phyloP scores from a whole-genome alignment of 306 rosid species.

The Lathyrus sativus region DNA sequence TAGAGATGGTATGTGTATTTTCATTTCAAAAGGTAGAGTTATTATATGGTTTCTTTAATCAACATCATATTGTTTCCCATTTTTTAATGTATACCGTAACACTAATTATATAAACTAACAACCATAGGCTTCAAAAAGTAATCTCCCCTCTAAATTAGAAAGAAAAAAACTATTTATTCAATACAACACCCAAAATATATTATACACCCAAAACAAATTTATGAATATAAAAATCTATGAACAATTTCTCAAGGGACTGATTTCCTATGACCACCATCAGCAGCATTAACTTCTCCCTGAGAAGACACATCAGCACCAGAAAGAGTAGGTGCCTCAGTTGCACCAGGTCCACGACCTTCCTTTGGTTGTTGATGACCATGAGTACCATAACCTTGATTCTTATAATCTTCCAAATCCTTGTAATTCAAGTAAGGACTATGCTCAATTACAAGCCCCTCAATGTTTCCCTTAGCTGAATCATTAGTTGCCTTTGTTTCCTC shows the following conservation, averaged over 20 bases:
- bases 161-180: background rate
- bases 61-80: too few species aligned
- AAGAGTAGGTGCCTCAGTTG: constrained; percentile 76
- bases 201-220: background rate
- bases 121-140: too few species aligned
- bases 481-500: constrained; percentile 11
- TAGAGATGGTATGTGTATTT: too few species aligned
- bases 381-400: constrained; percentile 68
- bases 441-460: constrained; percentile 62
- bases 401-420: constrained; percentile 74
- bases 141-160: too few species aligned
- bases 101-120: too few species aligned
- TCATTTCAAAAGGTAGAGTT: too few species aligned
- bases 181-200: background rate
- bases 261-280: constrained; percentile 39
- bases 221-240: background rate
- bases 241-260: constrained; percentile 41
- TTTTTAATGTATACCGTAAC: too few species aligned
- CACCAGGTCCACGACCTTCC: constrained; percentile 66
- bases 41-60: too few species aligned
- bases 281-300: constrained; percentile 21
- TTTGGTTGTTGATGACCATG: constrained; percentile 70
- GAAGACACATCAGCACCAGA: constrained; percentile 53
- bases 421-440: constrained; percentile 69
- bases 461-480: constrained; percentile 28